Percentiles rank a stretch among this genome's conserved stretches.
Conservation (phyloP, 371 early-diverging fungal species). For the Apophysomyces ossiformis region DNA sequence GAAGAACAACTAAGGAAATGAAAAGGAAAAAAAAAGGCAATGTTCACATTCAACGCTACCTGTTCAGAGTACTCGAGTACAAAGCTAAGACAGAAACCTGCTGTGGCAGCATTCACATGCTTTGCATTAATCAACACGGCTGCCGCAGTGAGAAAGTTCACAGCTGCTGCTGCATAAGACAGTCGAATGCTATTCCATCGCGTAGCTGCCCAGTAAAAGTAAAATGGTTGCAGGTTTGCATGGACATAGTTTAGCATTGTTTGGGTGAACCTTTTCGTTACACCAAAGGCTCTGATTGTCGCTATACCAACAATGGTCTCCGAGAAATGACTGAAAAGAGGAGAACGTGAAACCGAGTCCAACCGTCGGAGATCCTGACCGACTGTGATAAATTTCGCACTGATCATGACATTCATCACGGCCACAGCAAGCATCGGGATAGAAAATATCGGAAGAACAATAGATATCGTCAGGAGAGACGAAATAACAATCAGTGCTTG, state of each 20-base stretch:
- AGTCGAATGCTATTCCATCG: slow-evolving; percentile 84
- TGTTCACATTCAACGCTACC: slow-evolving; percentile 22
- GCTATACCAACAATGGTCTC: slow-evolving; percentile 70
- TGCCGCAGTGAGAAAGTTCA: slow-evolving; percentile 62
- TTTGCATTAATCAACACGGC: slow-evolving; percentile 50
- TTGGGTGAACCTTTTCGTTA: slow-evolving; percentile 58
- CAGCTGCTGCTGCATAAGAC: slow-evolving; percentile 65
- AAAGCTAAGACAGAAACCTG: slow-evolving; percentile 78
- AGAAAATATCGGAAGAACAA: slow-evolving; percentile 63
- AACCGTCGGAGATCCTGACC: slow-evolving; percentile 83
- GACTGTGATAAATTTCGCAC: slow-evolving; percentile 67
- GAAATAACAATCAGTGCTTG: slow-evolving; percentile 59
- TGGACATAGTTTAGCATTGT: slow-evolving; percentile 61
- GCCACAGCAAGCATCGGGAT: slow-evolving; percentile 50
- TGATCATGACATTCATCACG: slow-evolving; percentile 52
- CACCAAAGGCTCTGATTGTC: slow-evolving; percentile 84
- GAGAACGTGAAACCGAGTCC: slow-evolving; percentile 77
- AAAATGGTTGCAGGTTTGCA: slow-evolving; percentile 71
- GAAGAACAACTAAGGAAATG: background rate
- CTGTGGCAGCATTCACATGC: slow-evolving; percentile 67
- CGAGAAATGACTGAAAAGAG: slow-evolving; percentile 78
- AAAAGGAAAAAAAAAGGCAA: background rate
- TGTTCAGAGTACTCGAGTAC: slow-evolving; percentile 72
- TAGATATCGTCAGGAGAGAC: slow-evolving; percentile 64
- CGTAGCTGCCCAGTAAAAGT: slow-evolving; percentile 77